Evolutionary conservation across 140 eudicot species (phyloP), one percentile per base, ranked within the genome.

Genomic region (Flaveria floridana): DNA sequence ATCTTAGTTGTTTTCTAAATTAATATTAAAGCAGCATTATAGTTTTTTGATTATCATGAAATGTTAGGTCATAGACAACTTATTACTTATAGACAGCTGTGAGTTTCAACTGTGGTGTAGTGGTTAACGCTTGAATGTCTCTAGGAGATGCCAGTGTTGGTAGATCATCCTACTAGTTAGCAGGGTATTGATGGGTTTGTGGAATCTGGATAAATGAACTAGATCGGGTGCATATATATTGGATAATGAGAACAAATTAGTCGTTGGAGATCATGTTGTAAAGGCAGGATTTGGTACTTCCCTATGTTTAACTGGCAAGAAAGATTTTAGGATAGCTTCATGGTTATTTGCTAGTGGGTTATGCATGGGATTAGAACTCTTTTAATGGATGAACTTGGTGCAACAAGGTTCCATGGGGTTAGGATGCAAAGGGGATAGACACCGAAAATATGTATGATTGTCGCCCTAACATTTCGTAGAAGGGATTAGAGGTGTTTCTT

Each of bases 1-100:
- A 57, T 3, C 20, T 53, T 37, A 19, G 26, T 76, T 76, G 55
- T 52, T 52, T 20, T 44, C 57, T 65, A 41, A 51, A 62, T 26
- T 7, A 28, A 30, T 30, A 30, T 4, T 30, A 4, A 30, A 30
- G 4, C 6, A 30, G 0, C 37, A 30, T 30, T 30, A 30, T 30
- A 30, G 37, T 30, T 30, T 28, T 30, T 4, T 30, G 37, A 30
- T 30, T 0, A 4, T 30, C 37, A 30, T 30, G 37, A 30, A 13
- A 14, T 62, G 44, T 62, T 26, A 62, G 46, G 11, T 62, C 68
- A 62, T 62, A 28, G 46, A 26, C 19, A 61, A 7, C 4, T 20
- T 21, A 6, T 6, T 34, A 34, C 41, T 34, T 34, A 6, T 34
- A 34, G 7, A 6, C 41, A 34, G 1, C 41, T 34, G 41, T 34